phyloP scores from a whole-genome alignment of 2,329 filamentous ascomycete genomes.

The Penicillium frequentans region DNA sequence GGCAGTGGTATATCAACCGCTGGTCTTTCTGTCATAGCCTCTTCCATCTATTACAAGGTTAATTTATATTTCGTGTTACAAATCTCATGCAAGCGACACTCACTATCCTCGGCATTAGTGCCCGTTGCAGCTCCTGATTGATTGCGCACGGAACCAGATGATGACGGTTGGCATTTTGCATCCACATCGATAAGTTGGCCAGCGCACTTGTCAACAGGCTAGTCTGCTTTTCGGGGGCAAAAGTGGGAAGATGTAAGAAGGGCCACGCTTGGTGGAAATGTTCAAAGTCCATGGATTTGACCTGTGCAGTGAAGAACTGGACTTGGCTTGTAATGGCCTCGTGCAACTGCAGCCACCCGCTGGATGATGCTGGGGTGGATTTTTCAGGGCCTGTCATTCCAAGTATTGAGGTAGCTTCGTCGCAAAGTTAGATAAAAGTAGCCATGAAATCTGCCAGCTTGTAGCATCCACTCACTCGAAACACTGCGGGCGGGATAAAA shows the following conservation, averaged over 20 bases:
- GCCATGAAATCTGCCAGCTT: background rate
- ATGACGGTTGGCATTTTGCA: background rate
- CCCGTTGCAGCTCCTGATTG: background rate
- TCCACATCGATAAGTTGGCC: background rate
- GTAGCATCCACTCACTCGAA: no score
- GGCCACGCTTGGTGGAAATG: background rate
- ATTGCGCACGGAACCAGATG: background rate
- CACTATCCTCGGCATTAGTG: background rate
- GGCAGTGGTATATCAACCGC: background rate
- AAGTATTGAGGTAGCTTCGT: background rate
- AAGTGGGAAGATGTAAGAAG: background rate
- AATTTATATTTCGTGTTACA: no score
- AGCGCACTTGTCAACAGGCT: background rate
- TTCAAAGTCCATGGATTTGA: background rate
- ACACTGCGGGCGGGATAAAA: no score
- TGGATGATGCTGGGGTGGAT: background rate
- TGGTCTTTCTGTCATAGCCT: background rate
- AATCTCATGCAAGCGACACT: background rate
- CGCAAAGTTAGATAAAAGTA: background rate
- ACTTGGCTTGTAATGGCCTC: background rate
- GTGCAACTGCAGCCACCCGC: background rate
- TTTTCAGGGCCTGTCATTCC: background rate
- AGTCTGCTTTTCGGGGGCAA: background rate
- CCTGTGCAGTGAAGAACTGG: background rate
- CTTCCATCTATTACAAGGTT: background rate